These are phyloP conservation scores for Babesia sp. DNA, from an alignment of 169 alveolate species.

Conservation along the genomic window DNA sequence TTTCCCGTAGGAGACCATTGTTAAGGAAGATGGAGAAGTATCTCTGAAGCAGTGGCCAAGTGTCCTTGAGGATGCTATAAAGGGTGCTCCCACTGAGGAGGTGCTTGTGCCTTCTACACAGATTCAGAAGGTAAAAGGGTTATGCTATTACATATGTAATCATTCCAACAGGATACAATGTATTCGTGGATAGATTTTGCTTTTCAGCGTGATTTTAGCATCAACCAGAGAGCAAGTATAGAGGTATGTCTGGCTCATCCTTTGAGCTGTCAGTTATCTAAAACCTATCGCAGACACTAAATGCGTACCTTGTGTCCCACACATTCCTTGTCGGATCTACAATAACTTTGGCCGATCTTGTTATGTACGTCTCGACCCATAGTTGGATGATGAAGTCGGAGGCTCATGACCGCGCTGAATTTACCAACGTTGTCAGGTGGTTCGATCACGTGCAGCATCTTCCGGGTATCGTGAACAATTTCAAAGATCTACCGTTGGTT, in stretches of 20 bases:
- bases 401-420: conserved; percentile 42
- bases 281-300: conserved; percentile 26
- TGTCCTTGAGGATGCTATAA: conserved; percentile 25
- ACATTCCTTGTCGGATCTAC: conserved; percentile 54
- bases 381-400: conserved; percentile 62
- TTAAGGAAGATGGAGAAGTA: conserved; percentile 16
- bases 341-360: conserved; percentile 62
- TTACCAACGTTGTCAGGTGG: conserved; percentile 65
- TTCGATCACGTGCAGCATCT: conserved; percentile 68
- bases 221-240: conserved; percentile 25
- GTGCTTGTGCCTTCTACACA: conserved; percentile 40
- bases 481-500: conserved; percentile 46
- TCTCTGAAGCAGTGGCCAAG: conserved; percentile 48
- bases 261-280: background rate
- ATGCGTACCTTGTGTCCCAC: conserved; percentile 32
- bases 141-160: background rate
- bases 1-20: background rate
- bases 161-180: conserved; percentile 17
- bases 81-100: conserved; percentile 20
- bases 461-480: conserved; percentile 61
- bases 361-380: conserved; percentile 40
- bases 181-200: conserved; percentile 63
- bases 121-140: conserved; percentile 21
- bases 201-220: conserved; percentile 38
- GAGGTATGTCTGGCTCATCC: conserved; percentile 18